Conservation (phyloP, 1,284 basidiomycete genomes). For the Cryptococcus sp. region DNA sequence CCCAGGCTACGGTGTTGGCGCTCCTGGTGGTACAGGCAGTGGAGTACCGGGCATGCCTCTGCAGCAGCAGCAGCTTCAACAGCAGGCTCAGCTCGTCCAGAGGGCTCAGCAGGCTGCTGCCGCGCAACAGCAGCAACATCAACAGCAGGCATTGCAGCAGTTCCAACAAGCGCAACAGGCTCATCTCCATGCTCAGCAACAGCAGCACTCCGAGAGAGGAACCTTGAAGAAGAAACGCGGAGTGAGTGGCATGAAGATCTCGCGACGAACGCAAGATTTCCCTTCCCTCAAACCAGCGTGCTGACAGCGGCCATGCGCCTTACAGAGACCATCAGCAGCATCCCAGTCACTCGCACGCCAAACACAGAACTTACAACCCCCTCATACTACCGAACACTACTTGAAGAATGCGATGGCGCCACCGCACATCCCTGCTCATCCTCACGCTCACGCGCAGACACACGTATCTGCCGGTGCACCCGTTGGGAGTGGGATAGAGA, state of each 20-base stretch:
- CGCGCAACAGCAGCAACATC: constrained; percentile 7
- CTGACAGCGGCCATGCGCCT: not conserved
- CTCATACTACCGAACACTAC: constrained; percentile 29
- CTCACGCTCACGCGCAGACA: constrained; percentile 1
- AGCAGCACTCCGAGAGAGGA: not conserved
- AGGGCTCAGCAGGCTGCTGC: not conserved
- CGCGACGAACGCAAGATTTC: not conserved
- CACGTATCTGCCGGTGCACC: not conserved
- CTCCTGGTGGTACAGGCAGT: not conserved
- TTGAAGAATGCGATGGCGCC: constrained; percentile 31
- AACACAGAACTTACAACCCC: constrained; percentile 13
- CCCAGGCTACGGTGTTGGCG: not conserved
- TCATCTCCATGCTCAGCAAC: constrained; percentile 5
- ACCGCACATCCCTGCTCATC: constrained; percentile 5
- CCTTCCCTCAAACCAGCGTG: too few species aligned
- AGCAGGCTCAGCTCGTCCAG: constrained; percentile 7
- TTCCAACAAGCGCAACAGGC: constrained; percentile 8
- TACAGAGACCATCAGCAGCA: constrained; percentile 10
- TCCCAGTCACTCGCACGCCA: constrained; percentile 18
- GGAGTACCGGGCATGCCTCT: constrained; percentile 1
- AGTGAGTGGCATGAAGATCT: constrained; percentile 13
- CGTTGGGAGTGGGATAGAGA: not conserved
- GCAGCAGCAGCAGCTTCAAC: constrained; percentile 5
- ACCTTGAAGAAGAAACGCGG: constrained; percentile 19
- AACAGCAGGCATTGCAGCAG: constrained; percentile 1